A percentile compares a stretch with the other conserved stretches of the same genome.
Conservation (phyloP, 495 filamentous ascomycete genomes). For the Podospora bellae-mahoneyi region DNA sequence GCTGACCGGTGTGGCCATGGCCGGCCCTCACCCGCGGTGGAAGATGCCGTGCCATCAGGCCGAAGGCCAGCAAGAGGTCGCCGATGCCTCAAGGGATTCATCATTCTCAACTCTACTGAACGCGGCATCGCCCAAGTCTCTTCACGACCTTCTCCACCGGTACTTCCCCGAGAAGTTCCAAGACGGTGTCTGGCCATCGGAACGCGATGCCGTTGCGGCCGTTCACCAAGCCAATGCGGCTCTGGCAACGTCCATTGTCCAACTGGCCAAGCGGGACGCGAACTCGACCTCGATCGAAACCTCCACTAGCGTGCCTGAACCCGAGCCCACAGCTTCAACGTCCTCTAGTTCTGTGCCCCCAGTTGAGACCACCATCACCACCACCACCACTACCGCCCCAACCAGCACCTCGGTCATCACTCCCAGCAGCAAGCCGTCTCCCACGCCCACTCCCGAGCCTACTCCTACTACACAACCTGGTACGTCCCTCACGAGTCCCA, state of each 20-base stretch:
- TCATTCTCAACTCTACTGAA: slow-evolving; percentile 36
- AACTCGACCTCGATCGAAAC: slow-evolving; percentile 13
- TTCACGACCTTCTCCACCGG: slow-evolving; percentile 41
- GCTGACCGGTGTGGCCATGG: slow-evolving; percentile 33
- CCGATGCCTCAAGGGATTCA: slow-evolving; percentile 22
- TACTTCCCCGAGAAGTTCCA: slow-evolving; percentile 38
- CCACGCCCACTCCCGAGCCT: neutral
- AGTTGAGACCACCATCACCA: neutral
- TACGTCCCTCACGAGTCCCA: neutral
- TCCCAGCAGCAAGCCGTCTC: slow-evolving; percentile 15
- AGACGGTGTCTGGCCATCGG: slow-evolving; percentile 38
- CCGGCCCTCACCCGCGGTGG: slow-evolving; percentile 11
- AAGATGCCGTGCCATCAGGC: slow-evolving; percentile 22
- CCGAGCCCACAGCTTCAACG: slow-evolving; percentile 5
- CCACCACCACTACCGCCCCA: slow-evolving; percentile 11
- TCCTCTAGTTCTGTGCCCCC: slow-evolving; percentile 9
- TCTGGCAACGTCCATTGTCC: slow-evolving; percentile 35
- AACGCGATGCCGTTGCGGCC: slow-evolving; percentile 34
- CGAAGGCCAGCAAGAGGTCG: slow-evolving; percentile 13
- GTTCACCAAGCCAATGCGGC: slow-evolving; percentile 30
- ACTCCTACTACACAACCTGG: slow-evolving; percentile 10
- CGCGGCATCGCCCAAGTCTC: slow-evolving; percentile 35
- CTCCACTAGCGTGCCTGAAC: neutral
- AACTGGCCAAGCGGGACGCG: slow-evolving; percentile 39
- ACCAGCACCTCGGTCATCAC: slow-evolving; percentile 14